Base-by-base conservation (phyloP, 805 yeast genomes). In the Barnettozyma sucrosica region DNA sequence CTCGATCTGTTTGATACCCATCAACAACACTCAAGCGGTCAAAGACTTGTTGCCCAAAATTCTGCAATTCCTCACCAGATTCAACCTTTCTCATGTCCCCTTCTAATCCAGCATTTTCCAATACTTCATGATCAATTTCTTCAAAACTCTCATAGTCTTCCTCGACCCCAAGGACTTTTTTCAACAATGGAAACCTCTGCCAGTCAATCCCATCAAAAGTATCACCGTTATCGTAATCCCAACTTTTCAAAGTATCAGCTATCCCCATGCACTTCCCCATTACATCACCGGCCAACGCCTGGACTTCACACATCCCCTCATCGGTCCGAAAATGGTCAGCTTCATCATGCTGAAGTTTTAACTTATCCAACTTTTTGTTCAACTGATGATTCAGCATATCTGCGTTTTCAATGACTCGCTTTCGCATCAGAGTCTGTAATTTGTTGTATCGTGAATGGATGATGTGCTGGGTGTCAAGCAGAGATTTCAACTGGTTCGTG, bases 191-290 rank as follows among this genome's bases (percentile, higher is more conserved):
- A 25, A 41, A 50, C 19, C 47, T 43, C 14, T 33, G 43, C 16
- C 14, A 34, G 25, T 43, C 49, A 11, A 45, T 36, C 2, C 32
- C 43, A 28, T 48, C 43, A 16, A 23, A 26, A 3, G 46, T 42
- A 10, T 19, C 26, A 34, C 14, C 36, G 36, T 5, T n/a, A 39
- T 30, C 19, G 19, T 33, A 20, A 43, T 48, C 47, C 16, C 30
- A 30, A 8, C 40, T 41, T 36, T 47, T 47, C 38, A 47, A 39
- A 3, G 41, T 40, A 4, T 43, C 50, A 5, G 48, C 44, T 24
- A 48, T 33, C 21, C 32, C 54, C 51, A 41, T 52, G 56, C 36
- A 50, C 52, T 48, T 55, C 46, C 63, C 51, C 28, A 53, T 48
- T 1, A 63, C 45, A 5, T 47, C 51, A 4, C 41, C 40, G 7